These are phyloP conservation scores for Aspergillus brunneoviolaceus DNA, from an alignment of 2,329 filamentous ascomycete genomes.

Conservation along the genomic window DNA sequence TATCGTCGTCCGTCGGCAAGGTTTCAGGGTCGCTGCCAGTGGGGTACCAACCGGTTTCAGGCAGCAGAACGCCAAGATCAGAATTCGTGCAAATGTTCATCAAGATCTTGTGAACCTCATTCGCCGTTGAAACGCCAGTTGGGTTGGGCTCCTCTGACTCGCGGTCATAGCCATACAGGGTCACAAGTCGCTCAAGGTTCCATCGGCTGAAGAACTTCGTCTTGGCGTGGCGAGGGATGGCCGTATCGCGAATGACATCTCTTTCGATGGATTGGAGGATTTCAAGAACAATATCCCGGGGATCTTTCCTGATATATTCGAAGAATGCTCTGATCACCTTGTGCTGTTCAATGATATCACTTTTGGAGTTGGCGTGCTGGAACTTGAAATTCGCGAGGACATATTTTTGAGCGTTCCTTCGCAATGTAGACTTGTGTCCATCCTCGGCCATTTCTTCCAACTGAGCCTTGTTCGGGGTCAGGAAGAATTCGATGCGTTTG, in stretches of 20 bases:
- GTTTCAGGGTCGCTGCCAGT: conserved; percentile 63
- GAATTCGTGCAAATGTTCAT: conserved; percentile 71
- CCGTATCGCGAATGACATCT: conserved; percentile 71
- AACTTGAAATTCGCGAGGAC: conserved; percentile 76
- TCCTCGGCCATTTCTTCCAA: conserved; percentile 61
- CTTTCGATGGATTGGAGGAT: conserved; percentile 69
- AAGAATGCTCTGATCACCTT: conserved; percentile 69
- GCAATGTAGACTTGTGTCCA: conserved; percentile 69
- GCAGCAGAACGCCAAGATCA: conserved; percentile 70
- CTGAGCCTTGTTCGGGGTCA: conserved; percentile 63
- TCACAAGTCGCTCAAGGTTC: conserved; percentile 69
- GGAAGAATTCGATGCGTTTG: conserved; percentile 74
- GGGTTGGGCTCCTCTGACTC: conserved; percentile 46
- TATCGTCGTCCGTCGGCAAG: conserved; percentile 46
- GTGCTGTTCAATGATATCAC: conserved; percentile 75
- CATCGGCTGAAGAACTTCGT: conserved; percentile 72
- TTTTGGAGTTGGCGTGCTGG: conserved; percentile 73
- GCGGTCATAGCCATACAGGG: conserved; percentile 61
- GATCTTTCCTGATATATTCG: conserved; percentile 74
- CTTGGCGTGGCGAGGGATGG: conserved; percentile 72
- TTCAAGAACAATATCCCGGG: conserved; percentile 71
- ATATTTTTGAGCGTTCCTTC: conserved; percentile 80
- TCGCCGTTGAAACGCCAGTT: conserved; percentile 58
- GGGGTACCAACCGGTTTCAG: conserved; percentile 82
- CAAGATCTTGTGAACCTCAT: conserved; percentile 73